Base-by-base conservation (phyloP, 495 filamentous ascomycete genomes). In the Neohortaea acidophila region DNA sequence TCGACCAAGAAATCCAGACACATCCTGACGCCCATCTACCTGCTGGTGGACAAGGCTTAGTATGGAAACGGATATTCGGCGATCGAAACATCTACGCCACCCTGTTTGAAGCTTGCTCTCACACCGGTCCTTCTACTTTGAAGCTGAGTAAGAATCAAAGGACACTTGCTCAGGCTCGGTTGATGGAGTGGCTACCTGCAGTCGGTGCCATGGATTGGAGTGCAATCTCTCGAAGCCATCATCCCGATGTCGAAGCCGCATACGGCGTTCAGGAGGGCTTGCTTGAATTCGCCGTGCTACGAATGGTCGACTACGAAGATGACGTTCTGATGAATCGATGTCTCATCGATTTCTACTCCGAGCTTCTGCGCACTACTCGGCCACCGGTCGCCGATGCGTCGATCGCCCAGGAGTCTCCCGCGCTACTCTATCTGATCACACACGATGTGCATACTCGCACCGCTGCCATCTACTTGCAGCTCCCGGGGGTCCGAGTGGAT, bases 241-340 rank as follows among this genome's bases (percentile, higher is more conserved):
- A 77, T 18, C 46, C 70, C 0, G 73, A 78, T 0, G 50, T 86
- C 1, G 75, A 84, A 38, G 44, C 59, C 1, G 54, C 55, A 27
- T 77, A 74, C 43, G 47, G 59, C 33, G 51, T 58, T 2, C 33
- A 43, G 13, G 44, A 55, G 33, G 80, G 82, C 11, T 51, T 94
- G 2, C 63, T 92, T 11, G 73, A 84, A 23, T 92, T 79, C 52
- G 83, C 77, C 2, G 67, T 75, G 3, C 59, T 73, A 26, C 60
- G 69, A 27, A 87, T 92, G 83, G 68, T 87, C 11, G 70, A 87
- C 45, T 55, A 49, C 18, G 65, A 64, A 40, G 64, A 62, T 26
- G 85, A 94, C 49, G 63, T 77, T 18, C 59, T 94, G 44, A 81
- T 92, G 78, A 79, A 87, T 44, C 67, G 81, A 48, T 81, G 66